Evolutionary conservation across 73 alveolate species (phyloP).

Genomic region (Paramecium biaurelia): DNA sequence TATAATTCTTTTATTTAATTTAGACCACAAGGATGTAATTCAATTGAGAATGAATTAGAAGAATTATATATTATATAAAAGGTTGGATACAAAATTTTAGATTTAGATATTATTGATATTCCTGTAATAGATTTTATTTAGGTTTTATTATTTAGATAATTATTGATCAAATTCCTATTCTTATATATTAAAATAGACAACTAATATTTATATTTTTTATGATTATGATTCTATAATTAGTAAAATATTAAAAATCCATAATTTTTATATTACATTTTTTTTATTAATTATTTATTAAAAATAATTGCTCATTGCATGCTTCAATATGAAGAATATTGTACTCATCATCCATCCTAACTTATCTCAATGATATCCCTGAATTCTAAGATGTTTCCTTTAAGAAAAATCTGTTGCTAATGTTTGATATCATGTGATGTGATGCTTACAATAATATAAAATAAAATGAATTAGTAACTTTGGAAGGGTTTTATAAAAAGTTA

Average conservation of each 20-base stretch:
- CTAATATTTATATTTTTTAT: no score
- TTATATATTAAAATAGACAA: not conserved
- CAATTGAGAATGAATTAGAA: not conserved
- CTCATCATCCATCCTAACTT: not conserved
- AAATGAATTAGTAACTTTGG: not conserved
- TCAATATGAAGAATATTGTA: not conserved
- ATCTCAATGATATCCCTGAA: not conserved
- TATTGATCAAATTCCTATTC: not conserved
- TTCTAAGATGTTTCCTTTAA: not conserved
- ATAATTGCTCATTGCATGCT: not conserved
- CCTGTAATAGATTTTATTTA: no score
- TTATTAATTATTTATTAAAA: not conserved
- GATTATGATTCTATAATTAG: not conserved
- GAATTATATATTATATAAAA: no score
- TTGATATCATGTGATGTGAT: not conserved
- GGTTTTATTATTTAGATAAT: no score
- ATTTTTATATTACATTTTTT: not conserved
- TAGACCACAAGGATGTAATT: not conserved
- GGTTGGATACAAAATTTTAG: no score
- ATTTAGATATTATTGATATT: no score
- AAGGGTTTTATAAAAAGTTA: not conserved
- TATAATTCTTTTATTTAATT: not conserved
- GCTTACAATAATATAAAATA: not conserved
- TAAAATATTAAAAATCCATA: not conserved
- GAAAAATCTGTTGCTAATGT: not conserved